phyloP scores from a whole-genome alignment of 164 flowering plant species.

The grape (Vitis vinifera) region DNA sequence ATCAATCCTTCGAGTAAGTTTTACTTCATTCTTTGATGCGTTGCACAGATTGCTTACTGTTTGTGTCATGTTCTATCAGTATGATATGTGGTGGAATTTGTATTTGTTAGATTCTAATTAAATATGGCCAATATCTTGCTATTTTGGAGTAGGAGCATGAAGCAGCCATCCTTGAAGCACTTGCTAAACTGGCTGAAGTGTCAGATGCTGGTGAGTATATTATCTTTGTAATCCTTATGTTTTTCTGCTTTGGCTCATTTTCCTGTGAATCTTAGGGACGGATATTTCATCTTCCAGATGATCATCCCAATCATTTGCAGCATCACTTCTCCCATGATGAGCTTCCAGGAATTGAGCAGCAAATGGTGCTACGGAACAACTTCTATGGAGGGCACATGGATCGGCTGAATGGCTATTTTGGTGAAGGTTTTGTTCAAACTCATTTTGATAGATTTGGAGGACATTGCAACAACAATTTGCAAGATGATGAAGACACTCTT shows the following conservation, averaged over 20 bases:
- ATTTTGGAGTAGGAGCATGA: slow-evolving; percentile 32
- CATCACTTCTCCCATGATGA: slow-evolving; percentile 2
- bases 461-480: slow-evolving; percentile 5
- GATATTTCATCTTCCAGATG: slow-evolving; percentile 10
- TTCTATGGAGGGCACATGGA: slow-evolving; percentile 8
- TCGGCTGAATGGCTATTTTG: slow-evolving; percentile 7
- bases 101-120: too few species aligned
- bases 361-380: neutral
- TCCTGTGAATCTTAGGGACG: neutral
- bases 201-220: slow-evolving; percentile 24
- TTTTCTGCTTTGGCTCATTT: neutral
- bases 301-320: slow-evolving; percentile 4
- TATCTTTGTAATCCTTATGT: neutral
- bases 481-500: slow-evolving; percentile 6
- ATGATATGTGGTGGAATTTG: neutral
- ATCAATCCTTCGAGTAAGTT: slow-evolving; percentile 18
- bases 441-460: neutral
- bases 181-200: slow-evolving; percentile 26
- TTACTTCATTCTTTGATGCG: neutral
- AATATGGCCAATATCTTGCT: too few species aligned
- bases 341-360: neutral
- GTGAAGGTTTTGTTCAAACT: slow-evolving; percentile 4
- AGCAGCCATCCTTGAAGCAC: slow-evolving; percentile 25
- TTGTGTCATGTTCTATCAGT: neutral
- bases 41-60: neutral